A percentile compares a stretch with the other conserved stretches of the same genome.
These are phyloP conservation scores for Porphyrellus cyaneotinctus DNA, from an alignment of 768 basidiomycete genomes.

Conservation along the genomic window DNA sequence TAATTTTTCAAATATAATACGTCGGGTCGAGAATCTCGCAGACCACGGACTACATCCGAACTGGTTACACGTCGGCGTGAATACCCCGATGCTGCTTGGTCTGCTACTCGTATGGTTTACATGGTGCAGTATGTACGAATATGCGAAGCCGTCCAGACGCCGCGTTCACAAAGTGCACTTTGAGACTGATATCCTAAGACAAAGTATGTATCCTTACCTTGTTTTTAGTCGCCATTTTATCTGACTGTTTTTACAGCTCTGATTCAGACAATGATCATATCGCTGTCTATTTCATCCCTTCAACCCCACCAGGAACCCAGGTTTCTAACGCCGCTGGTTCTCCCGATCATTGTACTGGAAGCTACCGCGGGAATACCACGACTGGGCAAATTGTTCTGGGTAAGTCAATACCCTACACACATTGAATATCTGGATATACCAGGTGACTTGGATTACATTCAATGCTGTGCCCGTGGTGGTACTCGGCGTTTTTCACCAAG, in stretches of 20 bases:
- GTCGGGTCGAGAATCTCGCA: conserved; percentile 34
- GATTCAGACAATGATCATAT: conserved; percentile 28
- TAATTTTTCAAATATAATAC: conserved; percentile 40
- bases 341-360: conserved; percentile 30
- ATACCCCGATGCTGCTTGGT: conserved; percentile 38
- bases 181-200: conserved; percentile 13
- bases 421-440: neutral
- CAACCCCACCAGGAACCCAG: conserved; percentile 41
- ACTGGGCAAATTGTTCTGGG: no score
- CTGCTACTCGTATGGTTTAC: conserved; percentile 29
- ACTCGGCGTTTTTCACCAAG: conserved; percentile 34
- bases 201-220: conserved; percentile 9
- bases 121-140: conserved; percentile 10
- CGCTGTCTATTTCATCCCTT: no score
- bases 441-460: conserved; percentile 29
- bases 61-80: conserved; percentile 38
- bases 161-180: conserved; percentile 8
- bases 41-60: conserved; percentile 39
- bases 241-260: conserved; percentile 23
- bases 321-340: conserved; percentile 35
- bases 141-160: neutral
- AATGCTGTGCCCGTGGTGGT: conserved; percentile 29
- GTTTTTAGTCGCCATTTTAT: neutral
- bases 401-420: conserved; percentile 9
- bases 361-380: conserved; percentile 25